Conservation (phyloP, 495 filamentous ascomycete species). For the Aspergillus affinis region DNA sequence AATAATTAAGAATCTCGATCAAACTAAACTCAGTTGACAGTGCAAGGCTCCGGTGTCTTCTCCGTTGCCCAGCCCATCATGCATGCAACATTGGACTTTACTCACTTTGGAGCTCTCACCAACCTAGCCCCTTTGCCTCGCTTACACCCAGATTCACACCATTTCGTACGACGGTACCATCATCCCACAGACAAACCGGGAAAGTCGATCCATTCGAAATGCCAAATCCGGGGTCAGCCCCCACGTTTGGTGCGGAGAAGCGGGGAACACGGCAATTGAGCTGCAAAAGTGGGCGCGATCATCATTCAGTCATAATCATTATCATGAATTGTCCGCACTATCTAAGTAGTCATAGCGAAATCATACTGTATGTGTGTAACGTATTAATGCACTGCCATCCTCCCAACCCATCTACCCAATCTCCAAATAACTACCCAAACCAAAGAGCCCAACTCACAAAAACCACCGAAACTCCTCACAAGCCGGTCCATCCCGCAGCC, state of each 20-base stretch:
- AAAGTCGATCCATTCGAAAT: not conserved
- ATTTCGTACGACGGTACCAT: not conserved
- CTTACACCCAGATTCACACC: not conserved
- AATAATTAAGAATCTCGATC: no score
- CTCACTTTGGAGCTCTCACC: no score
- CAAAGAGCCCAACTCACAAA: slow-evolving; percentile 27
- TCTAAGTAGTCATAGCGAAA: no score
- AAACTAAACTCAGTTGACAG: no score
- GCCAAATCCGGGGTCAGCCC: not conserved
- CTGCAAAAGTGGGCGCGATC: not conserved
- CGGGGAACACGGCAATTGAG: no score
- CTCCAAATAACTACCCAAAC: not conserved
- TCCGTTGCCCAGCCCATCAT: no score
- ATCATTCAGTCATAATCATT: not conserved
- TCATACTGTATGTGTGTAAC: no score
- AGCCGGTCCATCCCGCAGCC: slow-evolving; percentile 65
- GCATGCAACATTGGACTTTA: no score
- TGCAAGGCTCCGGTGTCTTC: no score
- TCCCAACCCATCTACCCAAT: not conserved
- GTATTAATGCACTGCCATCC: not conserved
- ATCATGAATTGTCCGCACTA: not conserved
- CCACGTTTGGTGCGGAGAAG: not conserved
- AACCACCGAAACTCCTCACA: slow-evolving; percentile 73
- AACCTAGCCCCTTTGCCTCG: no score
- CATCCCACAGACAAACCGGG: not conserved